These are phyloP conservation scores for Rosa rugosa DNA, from an alignment of 306 rosid genomes.

Conservation along the genomic window DNA sequence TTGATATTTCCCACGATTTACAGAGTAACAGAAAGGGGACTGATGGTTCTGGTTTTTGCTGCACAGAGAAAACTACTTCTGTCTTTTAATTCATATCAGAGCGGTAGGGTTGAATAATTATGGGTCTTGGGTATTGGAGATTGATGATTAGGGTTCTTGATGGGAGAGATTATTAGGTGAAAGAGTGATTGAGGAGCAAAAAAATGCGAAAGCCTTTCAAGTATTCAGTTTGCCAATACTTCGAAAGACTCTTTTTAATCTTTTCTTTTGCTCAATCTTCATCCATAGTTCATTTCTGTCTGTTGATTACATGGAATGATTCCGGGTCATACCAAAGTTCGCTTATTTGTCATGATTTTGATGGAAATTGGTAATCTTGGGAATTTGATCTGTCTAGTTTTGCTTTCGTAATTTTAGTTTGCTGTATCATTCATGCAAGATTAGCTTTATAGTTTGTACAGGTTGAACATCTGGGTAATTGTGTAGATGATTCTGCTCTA, in stretches of 20 bases:
- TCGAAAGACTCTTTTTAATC: constrained; percentile 40
- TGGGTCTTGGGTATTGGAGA: not conserved
- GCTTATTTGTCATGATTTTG: not conserved
- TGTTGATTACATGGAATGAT: not conserved
- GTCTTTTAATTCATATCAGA: not conserved
- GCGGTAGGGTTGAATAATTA: no score
- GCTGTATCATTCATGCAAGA: not conserved
- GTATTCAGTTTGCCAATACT: constrained; percentile 81
- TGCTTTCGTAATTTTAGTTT: not conserved
- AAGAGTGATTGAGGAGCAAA: constrained; percentile 16
- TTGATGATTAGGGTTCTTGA: not conserved
- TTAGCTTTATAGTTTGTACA: not conserved
- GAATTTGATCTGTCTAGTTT: not conserved
- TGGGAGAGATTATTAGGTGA: constrained; percentile 19
- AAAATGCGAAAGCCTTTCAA: constrained; percentile 75
- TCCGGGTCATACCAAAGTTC: constrained; percentile 18
- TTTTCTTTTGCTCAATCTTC: not conserved
- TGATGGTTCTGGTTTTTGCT: no score
- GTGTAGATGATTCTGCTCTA: not conserved
- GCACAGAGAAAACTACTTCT: no score
- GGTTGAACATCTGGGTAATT: not conserved
- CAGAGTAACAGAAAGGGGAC: no score
- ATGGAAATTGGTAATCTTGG: not conserved
- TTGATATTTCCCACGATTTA: no score
- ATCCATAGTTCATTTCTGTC: not conserved